Base-by-base conservation (phyloP, 2,329 filamentous ascomycete genomes). In the Colletotrichum sp. region DNA sequence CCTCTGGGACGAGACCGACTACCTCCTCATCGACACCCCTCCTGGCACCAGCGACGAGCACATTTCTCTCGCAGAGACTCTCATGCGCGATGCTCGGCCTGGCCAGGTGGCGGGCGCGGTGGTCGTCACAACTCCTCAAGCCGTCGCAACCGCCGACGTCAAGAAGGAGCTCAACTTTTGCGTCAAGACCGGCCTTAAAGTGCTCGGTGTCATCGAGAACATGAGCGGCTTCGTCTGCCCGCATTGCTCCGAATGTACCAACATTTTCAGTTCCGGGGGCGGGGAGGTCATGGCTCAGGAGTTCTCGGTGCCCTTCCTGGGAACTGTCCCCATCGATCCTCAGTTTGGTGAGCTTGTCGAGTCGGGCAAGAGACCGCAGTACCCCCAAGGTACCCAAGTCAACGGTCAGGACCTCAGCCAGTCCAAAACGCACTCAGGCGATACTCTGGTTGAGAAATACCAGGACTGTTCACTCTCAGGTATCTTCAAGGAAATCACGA, bases 1-100 rank as follows among this genome's bases (percentile, higher is more conserved):
- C 6, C 89, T 95, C 34, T 99, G 97, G 97, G 91, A 92, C 70
- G 91, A 93, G 28, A 92, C 95, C n/a, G 96, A 99, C 83, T 99
- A 95, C 82, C 89, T 99, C 1, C 91, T 99, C 75, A 95, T 99
- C 81, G 97, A 99, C 85, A 99, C 97, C 5, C 97, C 97, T 15
- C 97, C 97, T 0, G 97, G 97, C 4, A 99, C 97, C 3, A 97
- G 95, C 76, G 97, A 99, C 85, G 97, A 99, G 86, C 97, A 99
- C 83, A 99, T 99, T 65, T 97, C 96, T 1, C 92, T 98, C 1
- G 95, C 96, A 7, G 96, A 99, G 84, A 97, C 95, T 24, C 89
- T 98, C 0, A 88, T 96, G 75, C 89, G 90, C 74, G 89, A 90
- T 72, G 88, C 91, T n/a, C 82, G 86, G 5, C 89, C 92, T 0